A percentile compares a stretch with the other conserved stretches of the same genome.
These are phyloP conservation scores for Fusarium sp. DNA, from an alignment of 2,329 filamentous ascomycete genomes.

Conservation along the genomic window DNA sequence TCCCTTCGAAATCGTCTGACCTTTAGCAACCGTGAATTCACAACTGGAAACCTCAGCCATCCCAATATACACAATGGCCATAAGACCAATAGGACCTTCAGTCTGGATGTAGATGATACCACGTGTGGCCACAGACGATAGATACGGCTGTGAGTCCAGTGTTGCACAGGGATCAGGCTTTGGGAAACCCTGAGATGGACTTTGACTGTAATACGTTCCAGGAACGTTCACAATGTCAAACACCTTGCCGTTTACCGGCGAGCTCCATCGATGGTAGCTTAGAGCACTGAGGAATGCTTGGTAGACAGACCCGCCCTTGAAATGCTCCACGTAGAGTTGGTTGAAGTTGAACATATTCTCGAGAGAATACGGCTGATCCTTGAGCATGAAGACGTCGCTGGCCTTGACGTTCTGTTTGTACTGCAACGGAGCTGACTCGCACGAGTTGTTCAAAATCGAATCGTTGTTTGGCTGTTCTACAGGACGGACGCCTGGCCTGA, in stretches of 20 bases:
- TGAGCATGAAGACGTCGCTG: conserved; percentile 73
- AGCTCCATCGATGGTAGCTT: conserved; percentile 76
- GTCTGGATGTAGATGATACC: conserved; percentile 12
- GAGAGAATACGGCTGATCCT: conserved; percentile 71
- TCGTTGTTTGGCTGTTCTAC: not conserved
- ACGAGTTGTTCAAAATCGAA: not conserved
- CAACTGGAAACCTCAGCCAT: conserved; percentile 10
- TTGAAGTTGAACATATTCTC: conserved; percentile 68
- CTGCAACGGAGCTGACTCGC: conserved; percentile 66
- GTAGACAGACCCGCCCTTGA: conserved; percentile 71
- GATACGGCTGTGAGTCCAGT: not conserved
- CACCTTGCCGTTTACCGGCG: conserved; percentile 69
- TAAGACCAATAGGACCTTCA: not conserved
- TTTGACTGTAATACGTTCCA: conserved; percentile 12
- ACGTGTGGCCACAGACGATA: conserved; percentile 9
- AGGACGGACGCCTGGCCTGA: not conserved
- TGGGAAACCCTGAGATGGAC: not conserved
- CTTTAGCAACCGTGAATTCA: not conserved
- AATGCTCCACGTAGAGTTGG: conserved; percentile 55
- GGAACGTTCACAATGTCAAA: conserved; percentile 4
- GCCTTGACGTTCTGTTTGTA: conserved; percentile 58
- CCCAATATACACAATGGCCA: conserved; percentile 6
- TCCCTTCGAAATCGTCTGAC: not conserved
- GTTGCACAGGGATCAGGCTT: conserved; percentile 6
- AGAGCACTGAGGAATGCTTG: conserved; percentile 73